Evolutionary conservation across 1,284 basidiomycete species (phyloP).

Genomic region (Rhodotorula sp.): DNA sequence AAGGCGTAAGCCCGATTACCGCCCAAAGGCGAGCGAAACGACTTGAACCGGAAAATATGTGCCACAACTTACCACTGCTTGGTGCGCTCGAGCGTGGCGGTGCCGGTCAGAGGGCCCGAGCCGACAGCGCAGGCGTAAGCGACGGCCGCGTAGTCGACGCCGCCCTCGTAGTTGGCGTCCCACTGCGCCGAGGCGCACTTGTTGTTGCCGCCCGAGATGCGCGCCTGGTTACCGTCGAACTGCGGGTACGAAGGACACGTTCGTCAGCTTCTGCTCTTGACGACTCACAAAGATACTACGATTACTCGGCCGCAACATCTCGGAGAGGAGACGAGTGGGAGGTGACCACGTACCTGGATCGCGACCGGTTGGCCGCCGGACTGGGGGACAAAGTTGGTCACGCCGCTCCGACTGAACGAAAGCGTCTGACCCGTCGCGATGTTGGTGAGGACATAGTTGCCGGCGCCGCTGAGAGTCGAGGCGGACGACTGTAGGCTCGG

Average conservation of each 20-base stretch:
- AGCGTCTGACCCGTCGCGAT: slow-evolving; percentile 31
- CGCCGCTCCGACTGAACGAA: slow-evolving; percentile 22
- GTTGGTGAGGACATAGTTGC: slow-evolving; percentile 37
- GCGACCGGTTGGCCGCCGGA: slow-evolving; percentile 9
- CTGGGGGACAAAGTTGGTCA: slow-evolving; percentile 35
- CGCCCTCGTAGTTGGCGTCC: slow-evolving; percentile 33
- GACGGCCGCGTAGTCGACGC: slow-evolving; percentile 37
- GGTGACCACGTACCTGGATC: slow-evolving; percentile 25
- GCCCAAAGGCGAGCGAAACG: background rate
- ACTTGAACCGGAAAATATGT: no score
- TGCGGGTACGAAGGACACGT: background rate
- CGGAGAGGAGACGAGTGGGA: background rate
- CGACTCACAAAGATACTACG: background rate
- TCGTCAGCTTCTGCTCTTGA: background rate
- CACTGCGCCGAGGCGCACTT: slow-evolving; percentile 38
- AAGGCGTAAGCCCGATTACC: background rate
- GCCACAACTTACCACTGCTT: slow-evolving; percentile 34
- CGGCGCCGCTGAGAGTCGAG: slow-evolving; percentile 20
- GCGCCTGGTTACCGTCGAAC: slow-evolving; percentile 28
- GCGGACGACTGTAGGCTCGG: slow-evolving; percentile 5
- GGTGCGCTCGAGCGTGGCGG: slow-evolving; percentile 36
- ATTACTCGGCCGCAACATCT: background rate
- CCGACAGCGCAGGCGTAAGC: slow-evolving; percentile 39
- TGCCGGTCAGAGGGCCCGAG: slow-evolving; percentile 20
- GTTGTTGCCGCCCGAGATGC: slow-evolving; percentile 41